Evolutionary conservation across 2,329 filamentous ascomycete genomes (phyloP).

Genomic region (Neofusicoccum laricinum): DNA sequence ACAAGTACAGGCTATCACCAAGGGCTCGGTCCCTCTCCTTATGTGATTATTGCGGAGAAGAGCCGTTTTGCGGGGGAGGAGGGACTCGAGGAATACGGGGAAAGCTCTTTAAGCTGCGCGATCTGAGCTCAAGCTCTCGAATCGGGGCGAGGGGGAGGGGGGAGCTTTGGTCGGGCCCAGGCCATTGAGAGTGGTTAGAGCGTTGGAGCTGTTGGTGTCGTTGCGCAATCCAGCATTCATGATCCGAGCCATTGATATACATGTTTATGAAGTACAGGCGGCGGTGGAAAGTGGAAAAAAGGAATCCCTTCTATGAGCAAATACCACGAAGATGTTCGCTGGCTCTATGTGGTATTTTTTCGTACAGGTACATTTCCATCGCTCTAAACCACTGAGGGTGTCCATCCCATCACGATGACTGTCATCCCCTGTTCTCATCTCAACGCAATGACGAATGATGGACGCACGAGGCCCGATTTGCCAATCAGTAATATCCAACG

Average conservation of each 20-base stretch:
- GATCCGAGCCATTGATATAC: constrained; percentile 12
- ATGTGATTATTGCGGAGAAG: constrained; percentile 5
- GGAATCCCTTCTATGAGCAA: constrained; percentile 16
- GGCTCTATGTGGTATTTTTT: constrained; percentile 18
- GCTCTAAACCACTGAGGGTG: constrained; percentile 11
- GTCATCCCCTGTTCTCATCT: constrained; percentile 11
- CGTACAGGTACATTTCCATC: constrained; percentile 16
- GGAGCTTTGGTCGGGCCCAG: background rate
- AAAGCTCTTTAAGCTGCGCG: background rate
- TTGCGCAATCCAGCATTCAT: background rate
- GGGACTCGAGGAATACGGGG: background rate
- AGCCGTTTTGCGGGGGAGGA: constrained; percentile 5
- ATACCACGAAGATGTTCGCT: constrained; percentile 16
- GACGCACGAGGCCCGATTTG: constrained; percentile 14
- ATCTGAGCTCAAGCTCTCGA: constrained; percentile 1
- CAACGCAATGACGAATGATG: background rate
- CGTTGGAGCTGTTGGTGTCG: background rate
- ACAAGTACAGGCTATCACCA: background rate
- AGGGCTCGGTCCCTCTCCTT: background rate
- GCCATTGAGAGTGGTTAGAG: background rate
- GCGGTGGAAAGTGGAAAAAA: constrained; percentile 9
- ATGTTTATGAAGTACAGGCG: constrained; percentile 11
- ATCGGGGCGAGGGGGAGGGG: background rate
- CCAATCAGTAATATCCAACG: constrained; percentile 2
- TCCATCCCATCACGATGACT: constrained; percentile 15